phyloP scores from a whole-genome alignment of 2,329 filamentous ascomycete species.

The Aphanocladium album region DNA sequence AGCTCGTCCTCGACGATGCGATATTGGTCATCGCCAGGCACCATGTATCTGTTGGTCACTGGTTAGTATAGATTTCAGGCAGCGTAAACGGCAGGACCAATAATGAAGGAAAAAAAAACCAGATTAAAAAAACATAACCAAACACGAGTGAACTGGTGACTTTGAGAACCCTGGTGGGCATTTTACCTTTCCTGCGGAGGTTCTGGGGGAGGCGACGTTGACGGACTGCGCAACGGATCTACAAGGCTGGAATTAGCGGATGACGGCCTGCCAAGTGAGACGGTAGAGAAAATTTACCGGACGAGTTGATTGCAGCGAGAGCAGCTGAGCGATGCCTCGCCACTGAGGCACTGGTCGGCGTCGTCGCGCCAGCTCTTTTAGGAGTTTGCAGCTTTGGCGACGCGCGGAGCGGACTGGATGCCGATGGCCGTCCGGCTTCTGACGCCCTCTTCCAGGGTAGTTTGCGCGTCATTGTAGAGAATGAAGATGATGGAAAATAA shows the following conservation, averaged over 20 bases:
- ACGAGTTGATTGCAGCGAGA: slow-evolving; percentile 1
- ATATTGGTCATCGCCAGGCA: slow-evolving; percentile 66
- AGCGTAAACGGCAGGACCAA: not conserved
- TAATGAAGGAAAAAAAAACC: not conserved
- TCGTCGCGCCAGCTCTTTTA: not conserved
- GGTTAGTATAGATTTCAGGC: not conserved
- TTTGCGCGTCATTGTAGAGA: slow-evolving; percentile 41
- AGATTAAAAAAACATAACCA: not conserved
- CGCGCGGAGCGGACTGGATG: not conserved
- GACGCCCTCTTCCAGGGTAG: slow-evolving; percentile 43
- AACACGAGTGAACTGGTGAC: not conserved
- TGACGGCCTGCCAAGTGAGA: not conserved
- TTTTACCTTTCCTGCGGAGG: slow-evolving; percentile 42
- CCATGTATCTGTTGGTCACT: slow-evolving; percentile 51
- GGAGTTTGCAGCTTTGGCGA: slow-evolving; percentile 4
- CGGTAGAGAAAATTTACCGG: slow-evolving; percentile 1
- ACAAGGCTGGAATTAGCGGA: slow-evolving; percentile 16
- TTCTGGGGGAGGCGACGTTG: slow-evolving; percentile 48
- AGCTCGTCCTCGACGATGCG: slow-evolving; percentile 86
- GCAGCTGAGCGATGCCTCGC: not conserved
- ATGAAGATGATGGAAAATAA: too few species aligned
- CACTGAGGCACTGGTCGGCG: slow-evolving; percentile 1
- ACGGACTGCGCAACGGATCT: slow-evolving; percentile 33
- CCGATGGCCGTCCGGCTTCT: slow-evolving; percentile 12
- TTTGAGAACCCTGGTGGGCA: not conserved